A percentile compares a stretch with the other conserved stretches of the same genome.
Evolutionary conservation across 768 basidiomycete genomes (phyloP).

Genomic region (Leucogyrophana mollusca): DNA sequence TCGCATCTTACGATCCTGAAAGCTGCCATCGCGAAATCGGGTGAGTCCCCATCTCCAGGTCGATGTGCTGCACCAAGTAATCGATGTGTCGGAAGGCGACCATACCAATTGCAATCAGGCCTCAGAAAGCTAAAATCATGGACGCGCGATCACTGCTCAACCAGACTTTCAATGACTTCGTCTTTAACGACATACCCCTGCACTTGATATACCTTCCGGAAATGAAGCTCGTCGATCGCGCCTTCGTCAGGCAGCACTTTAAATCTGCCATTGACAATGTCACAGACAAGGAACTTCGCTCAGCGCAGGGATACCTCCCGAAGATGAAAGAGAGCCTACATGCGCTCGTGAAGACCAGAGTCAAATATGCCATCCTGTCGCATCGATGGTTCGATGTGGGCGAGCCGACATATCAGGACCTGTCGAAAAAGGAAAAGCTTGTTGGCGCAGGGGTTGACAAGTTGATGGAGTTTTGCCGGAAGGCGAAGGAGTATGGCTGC

Average conservation of each 20-base stretch:
- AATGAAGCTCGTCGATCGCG: neutral
- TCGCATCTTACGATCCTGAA: too few species aligned
- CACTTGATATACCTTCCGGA: neutral
- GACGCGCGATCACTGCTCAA: neutral
- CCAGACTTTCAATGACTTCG: conserved; percentile 4
- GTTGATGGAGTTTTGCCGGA: conserved; percentile 12
- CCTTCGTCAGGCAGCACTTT: neutral
- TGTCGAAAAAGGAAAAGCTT: conserved; percentile 6
- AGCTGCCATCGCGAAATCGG: too few species aligned
- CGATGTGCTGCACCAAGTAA: too few species aligned
- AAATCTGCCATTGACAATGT: neutral
- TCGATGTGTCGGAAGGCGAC: too few species aligned
- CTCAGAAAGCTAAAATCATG: too few species aligned
- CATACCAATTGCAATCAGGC: too few species aligned
- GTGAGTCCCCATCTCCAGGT: too few species aligned
- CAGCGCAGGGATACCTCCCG: neutral
- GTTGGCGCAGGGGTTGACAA: conserved; percentile 8
- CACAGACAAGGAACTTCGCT: neutral
- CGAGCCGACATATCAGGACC: conserved; percentile 13
- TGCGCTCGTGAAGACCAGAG: conserved; percentile 2
- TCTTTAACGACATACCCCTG: conserved; percentile 1
- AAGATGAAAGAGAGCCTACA: neutral
- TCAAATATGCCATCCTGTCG: conserved; percentile 16
- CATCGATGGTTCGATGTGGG: conserved; percentile 16
- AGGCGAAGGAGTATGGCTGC: conserved; percentile 12